Percentiles rank a stretch among this genome's conserved stretches.
phyloP scores from a whole-genome alignment of 345 rosid species.

The Eutrema japonicum region DNA sequence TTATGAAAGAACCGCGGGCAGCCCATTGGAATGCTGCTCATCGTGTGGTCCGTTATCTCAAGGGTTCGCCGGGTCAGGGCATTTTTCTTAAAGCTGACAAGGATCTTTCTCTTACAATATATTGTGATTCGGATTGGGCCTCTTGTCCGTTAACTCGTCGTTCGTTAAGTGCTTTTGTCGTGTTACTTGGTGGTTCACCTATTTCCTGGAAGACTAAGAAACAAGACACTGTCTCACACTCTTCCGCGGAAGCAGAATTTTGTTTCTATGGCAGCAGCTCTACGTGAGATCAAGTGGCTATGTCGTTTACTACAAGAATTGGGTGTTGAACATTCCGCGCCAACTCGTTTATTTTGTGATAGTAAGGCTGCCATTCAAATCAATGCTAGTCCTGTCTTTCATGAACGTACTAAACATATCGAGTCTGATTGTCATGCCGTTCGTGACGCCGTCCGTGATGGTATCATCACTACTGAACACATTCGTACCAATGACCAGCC shows the following conservation, averaged over 20 bases:
- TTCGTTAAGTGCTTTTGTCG: background rate
- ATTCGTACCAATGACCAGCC: background rate
- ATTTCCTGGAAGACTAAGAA: background rate
- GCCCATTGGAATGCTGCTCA: background rate
- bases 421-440: background rate
- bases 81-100: no score
- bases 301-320: background rate
- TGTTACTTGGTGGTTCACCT: background rate
- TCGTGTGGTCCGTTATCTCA: background rate
- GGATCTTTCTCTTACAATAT: background rate
- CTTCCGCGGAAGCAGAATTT: background rate
- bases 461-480: background rate
- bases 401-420: background rate
- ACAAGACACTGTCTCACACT: background rate
- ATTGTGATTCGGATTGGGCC: background rate
- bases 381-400: background rate
- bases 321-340: background rate
- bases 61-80: background rate
- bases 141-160: background rate
- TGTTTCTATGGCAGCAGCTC: background rate
- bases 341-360: background rate
- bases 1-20: rapidly evolving
- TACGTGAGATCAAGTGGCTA: background rate
- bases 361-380: background rate
- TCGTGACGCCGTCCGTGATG: background rate